Conservation (phyloP, 2,329 filamentous ascomycete species). For the Ophiostoma ulmi region DNA sequence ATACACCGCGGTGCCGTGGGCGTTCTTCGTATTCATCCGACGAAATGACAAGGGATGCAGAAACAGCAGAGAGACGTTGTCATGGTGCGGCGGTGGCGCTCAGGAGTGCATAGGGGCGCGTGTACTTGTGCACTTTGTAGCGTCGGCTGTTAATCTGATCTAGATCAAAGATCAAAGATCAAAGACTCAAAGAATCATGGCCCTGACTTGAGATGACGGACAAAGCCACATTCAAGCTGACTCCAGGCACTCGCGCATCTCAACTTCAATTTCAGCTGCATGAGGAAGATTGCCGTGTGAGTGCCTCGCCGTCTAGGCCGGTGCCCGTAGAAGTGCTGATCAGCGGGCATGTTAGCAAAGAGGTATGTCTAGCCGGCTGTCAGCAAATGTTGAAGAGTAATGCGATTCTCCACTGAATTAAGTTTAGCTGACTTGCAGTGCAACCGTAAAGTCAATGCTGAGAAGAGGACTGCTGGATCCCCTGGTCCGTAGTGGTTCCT, state of each 20-base stretch:
- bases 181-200: background rate
- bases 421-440: conserved; percentile 14
- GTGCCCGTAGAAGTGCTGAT: conserved; percentile 7
- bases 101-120: background rate
- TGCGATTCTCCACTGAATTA: conserved; percentile 23
- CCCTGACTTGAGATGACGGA: background rate
- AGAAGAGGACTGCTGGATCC: background rate
- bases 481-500: background rate
- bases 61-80: background rate
- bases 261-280: background rate
- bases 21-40: background rate
- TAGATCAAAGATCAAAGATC: background rate
- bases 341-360: background rate
- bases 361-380: background rate
- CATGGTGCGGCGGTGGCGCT: background rate
- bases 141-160: background rate
- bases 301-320: background rate
- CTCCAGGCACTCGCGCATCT: background rate
- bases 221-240: background rate
- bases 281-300: background rate
- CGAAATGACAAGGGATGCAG: background rate
- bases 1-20: conserved; percentile 11
- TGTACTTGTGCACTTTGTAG: background rate
- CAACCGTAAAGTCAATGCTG: no score
- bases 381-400: background rate